Conservation (phyloP, 495 filamentous ascomycete genomes). For the Penicillium diatomitis region DNA sequence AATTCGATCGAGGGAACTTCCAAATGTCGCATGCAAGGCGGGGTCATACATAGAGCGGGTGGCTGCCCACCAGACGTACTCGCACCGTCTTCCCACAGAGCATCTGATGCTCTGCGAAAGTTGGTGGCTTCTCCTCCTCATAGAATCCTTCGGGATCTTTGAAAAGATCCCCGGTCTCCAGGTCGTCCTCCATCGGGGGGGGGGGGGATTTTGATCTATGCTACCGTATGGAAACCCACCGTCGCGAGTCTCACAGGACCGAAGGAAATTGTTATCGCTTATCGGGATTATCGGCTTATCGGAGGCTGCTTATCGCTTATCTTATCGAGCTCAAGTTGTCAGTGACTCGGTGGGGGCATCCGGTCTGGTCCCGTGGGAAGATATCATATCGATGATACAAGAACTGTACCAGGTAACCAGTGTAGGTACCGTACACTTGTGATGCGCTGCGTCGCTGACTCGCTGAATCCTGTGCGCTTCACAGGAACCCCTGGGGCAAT, state of each 20-base stretch:
- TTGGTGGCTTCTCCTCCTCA: conserved; percentile 58
- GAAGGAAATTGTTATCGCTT: conserved; percentile 4
- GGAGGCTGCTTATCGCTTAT: background rate
- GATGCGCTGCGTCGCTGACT: too few species aligned
- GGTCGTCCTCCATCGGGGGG: conserved; percentile 31
- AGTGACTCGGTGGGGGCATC: too few species aligned
- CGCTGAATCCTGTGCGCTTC: too few species aligned
- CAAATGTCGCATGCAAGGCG: background rate
- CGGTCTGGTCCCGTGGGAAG: too few species aligned
- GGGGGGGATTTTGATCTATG: background rate
- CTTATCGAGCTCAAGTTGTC: too few species aligned
- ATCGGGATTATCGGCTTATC: conserved; percentile 4
- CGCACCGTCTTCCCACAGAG: conserved; percentile 54
- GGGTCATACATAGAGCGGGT: conserved; percentile 68
- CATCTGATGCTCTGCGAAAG: conserved; percentile 59
- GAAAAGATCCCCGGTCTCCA: conserved; percentile 52
- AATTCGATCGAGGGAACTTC: too few species aligned
- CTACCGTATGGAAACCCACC: background rate
- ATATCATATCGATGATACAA: too few species aligned
- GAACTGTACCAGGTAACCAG: too few species aligned
- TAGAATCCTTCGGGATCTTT: conserved; percentile 72
- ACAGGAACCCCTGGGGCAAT: too few species aligned
- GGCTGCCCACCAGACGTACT: conserved; percentile 79
- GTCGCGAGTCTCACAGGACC: background rate
- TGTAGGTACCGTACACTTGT: too few species aligned